A percentile compares a stretch with the other conserved stretches of the same genome.
These are phyloP conservation scores for Mortierella sp. DNA, from an alignment of 371 early-diverging fungal species.

Conservation along the genomic window DNA sequence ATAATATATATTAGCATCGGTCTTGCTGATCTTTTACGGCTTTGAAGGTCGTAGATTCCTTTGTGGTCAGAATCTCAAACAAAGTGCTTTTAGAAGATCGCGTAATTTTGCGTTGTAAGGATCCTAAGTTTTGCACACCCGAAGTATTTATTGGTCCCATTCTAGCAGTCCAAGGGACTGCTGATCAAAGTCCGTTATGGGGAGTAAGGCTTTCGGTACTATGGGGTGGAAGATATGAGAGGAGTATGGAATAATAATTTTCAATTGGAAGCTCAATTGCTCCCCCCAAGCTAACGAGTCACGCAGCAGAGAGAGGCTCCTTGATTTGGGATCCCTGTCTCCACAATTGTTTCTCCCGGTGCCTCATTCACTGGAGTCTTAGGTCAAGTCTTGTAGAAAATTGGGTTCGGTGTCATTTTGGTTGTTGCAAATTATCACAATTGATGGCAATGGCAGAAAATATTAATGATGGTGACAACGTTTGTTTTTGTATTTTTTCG, in stretches of 20 bases:
- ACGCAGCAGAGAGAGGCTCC: not conserved
- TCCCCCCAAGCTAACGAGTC: not conserved
- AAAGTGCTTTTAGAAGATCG: slow-evolving; percentile 58
- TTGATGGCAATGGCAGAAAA: not conserved
- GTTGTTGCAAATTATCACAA: too few species aligned
- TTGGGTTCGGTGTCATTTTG: not conserved
- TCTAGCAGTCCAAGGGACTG: too few species aligned
- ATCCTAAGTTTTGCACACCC: not conserved
- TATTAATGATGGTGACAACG: not conserved
- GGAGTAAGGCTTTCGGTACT: not conserved
- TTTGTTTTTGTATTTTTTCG: not conserved
- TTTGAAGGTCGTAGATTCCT: slow-evolving; percentile 55
- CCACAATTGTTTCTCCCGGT: not conserved
- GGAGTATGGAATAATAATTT: not conserved
- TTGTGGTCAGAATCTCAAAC: slow-evolving; percentile 43
- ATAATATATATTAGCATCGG: slow-evolving; percentile 40
- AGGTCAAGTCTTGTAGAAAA: not conserved
- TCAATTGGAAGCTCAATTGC: not conserved
- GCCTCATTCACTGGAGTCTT: not conserved
- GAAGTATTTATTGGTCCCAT: not conserved
- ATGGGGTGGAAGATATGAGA: not conserved
- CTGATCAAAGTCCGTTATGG: too few species aligned
- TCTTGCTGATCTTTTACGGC: slow-evolving; percentile 58
- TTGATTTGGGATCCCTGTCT: not conserved
- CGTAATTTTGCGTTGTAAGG: slow-evolving; percentile 56